phyloP scores from a whole-genome alignment of 225 moss, liverwort and hornwort species.

The Antitrichia curtipendula region DNA sequence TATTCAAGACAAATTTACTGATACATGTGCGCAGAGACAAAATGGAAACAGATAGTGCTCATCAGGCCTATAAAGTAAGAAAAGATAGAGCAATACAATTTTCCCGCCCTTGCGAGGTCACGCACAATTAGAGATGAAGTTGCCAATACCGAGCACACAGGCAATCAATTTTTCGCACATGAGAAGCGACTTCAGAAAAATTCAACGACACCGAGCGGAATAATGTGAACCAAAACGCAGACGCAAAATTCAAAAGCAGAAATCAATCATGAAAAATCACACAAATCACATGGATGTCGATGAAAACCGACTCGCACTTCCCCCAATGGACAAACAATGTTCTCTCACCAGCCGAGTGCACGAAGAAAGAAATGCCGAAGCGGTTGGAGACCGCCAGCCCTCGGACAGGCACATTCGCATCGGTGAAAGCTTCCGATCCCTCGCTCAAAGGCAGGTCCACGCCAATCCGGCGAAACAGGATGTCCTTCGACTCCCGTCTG shows the following conservation, averaged over 20 bases:
- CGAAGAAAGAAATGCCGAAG: slow-evolving; percentile 66
- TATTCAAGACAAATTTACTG: background rate
- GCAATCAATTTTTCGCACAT: background rate
- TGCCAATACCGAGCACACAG: background rate
- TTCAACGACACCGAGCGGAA: background rate
- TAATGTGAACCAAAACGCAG: background rate
- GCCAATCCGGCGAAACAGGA: slow-evolving; percentile 83
- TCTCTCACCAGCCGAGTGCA: slow-evolving; percentile 47
- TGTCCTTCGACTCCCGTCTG: slow-evolving; percentile 16
- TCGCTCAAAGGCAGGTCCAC: slow-evolving; percentile 53
- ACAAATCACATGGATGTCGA: background rate
- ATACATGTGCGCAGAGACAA: background rate
- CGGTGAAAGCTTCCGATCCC: slow-evolving; percentile 9
- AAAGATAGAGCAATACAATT: background rate
- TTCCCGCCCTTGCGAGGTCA: background rate
- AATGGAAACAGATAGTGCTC: background rate
- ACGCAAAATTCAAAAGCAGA: background rate
- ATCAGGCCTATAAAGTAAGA: background rate
- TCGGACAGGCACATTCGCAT: slow-evolving; percentile 36
- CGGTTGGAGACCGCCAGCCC: slow-evolving; percentile 72
- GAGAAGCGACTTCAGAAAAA: background rate
- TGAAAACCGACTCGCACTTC: background rate
- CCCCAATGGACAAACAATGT: background rate
- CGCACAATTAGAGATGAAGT: background rate
- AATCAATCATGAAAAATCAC: background rate